Conservation (phyloP, 2,329 filamentous ascomycete genomes). For the Rachicladosporium sp. region DNA sequence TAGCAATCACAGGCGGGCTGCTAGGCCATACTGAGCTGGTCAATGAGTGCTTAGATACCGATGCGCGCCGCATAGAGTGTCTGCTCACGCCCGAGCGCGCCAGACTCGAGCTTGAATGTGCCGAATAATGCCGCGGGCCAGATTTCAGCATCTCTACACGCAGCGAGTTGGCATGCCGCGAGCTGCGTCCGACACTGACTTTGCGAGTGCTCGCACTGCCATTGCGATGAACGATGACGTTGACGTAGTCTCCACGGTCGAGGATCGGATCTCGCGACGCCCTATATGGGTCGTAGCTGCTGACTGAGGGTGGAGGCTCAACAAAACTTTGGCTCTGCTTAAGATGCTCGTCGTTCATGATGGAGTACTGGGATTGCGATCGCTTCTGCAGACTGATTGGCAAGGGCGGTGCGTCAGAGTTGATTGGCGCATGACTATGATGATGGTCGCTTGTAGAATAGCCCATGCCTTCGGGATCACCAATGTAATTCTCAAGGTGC, state of each 20-base stretch:
- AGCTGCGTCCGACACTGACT: slow-evolving; percentile 24
- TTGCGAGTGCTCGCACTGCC: slow-evolving; percentile 26
- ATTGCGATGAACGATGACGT: slow-evolving; percentile 54
- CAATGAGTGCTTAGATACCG: slow-evolving; percentile 29
- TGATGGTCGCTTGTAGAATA: slow-evolving; percentile 89
- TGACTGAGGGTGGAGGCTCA: slow-evolving; percentile 38
- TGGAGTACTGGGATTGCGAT: slow-evolving; percentile 44
- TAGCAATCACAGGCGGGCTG: slow-evolving; percentile 32
- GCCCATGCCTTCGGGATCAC: slow-evolving; percentile 52
- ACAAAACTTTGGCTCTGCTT: slow-evolving; percentile 36
- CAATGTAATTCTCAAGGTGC: slow-evolving; percentile 72
- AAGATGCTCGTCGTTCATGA: slow-evolving; percentile 42
- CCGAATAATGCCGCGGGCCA: slow-evolving; percentile 13
- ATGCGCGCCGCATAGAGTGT: slow-evolving; percentile 22
- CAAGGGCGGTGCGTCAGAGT: slow-evolving; percentile 23
- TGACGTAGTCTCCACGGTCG: slow-evolving; percentile 47
- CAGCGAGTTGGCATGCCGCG: slow-evolving; percentile 31
- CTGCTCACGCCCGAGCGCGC: slow-evolving; percentile 19
- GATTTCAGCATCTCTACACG: slow-evolving; percentile 28
- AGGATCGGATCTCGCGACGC: slow-evolving; percentile 47
- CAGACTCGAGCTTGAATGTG: slow-evolving; percentile 24
- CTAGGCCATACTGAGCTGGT: slow-evolving; percentile 36
- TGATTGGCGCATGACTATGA: slow-evolving; percentile 43
- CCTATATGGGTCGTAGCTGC: slow-evolving; percentile 77
- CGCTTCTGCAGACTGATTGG: slow-evolving; percentile 28